phyloP scores from a whole-genome alignment of 108 stramenopile species.

The Cyclostephanos tholiformis region DNA sequence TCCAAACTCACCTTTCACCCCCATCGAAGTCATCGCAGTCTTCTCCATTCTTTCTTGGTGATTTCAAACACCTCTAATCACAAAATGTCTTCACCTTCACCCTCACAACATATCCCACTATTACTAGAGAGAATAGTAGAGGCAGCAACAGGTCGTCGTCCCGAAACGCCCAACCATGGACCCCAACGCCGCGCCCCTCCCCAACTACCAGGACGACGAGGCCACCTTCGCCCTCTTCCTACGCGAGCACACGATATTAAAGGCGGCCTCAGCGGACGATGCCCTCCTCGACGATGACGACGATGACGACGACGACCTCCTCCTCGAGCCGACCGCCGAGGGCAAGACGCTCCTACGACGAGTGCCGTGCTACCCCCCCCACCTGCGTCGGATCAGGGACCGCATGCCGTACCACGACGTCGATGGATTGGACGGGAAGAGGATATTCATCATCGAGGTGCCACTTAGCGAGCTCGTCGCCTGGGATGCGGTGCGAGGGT shows the following conservation, averaged over 20 bases:
- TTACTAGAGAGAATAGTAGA: too few relatives aligned
- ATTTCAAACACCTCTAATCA: too few relatives aligned
- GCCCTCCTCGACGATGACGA: constrained; percentile 39
- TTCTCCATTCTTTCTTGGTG: too few relatives aligned
- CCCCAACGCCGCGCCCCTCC: neutral
- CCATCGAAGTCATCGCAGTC: too few relatives aligned
- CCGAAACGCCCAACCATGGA: constrained; percentile 8
- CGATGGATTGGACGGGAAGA: constrained; percentile 5
- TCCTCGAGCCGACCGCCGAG: constrained; percentile 69
- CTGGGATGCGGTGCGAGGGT: constrained; percentile 70
- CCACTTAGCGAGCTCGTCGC: constrained; percentile 68
- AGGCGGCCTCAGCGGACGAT: constrained; percentile 28
- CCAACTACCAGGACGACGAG: constrained; percentile 12
- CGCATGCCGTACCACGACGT: constrained; percentile 52
- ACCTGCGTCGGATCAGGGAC: constrained; percentile 77
- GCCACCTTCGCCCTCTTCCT: constrained; percentile 63
- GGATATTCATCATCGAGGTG: constrained; percentile 75
- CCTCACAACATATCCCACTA: too few relatives aligned
- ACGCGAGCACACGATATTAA: constrained; percentile 69
- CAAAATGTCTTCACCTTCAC: too few relatives aligned
- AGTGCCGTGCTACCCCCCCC: constrained; percentile 64
- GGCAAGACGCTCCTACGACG: constrained; percentile 54
- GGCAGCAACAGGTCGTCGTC: neutral
- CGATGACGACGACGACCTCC: constrained; percentile 45
- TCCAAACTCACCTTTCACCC: too few relatives aligned